phyloP scores from a whole-genome alignment of 2,329 filamentous ascomycete genomes.

The Falciphora oryzae region DNA sequence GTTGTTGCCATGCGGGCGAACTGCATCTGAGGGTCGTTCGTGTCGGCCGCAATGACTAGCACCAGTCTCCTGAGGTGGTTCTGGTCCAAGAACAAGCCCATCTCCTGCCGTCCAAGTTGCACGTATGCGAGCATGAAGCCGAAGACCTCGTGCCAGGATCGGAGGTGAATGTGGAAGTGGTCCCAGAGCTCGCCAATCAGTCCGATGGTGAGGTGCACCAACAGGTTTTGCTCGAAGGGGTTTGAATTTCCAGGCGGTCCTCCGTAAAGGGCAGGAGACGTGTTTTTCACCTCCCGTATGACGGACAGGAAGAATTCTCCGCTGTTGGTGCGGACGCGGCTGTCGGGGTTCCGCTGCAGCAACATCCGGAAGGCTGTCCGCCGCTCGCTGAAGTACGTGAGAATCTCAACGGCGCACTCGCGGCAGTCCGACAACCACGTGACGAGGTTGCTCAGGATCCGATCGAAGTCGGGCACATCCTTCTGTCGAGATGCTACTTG shows the following conservation, averaged over 20 bases:
- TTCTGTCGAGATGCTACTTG: conserved; percentile 69
- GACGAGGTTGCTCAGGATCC: conserved; percentile 36
- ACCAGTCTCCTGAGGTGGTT: conserved; percentile 55
- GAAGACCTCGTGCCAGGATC: conserved; percentile 75
- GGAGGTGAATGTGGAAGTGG: conserved; percentile 53
- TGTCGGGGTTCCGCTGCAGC: conserved; percentile 55
- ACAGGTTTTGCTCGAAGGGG: conserved; percentile 18
- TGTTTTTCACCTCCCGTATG: conserved; percentile 45
- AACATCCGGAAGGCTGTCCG: conserved; percentile 57
- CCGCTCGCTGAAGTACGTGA: conserved; percentile 54
- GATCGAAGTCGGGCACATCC: conserved; percentile 57
- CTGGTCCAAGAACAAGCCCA: conserved; percentile 51
- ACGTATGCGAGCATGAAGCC: conserved; percentile 63
- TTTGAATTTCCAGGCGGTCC: conserved; percentile 12
- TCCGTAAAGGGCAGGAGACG: conserved; percentile 43
- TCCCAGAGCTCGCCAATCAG: conserved; percentile 44
- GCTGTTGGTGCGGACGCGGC: conserved; percentile 46
- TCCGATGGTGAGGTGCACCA: conserved; percentile 36
- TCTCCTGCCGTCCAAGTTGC: conserved; percentile 53
- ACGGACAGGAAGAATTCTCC: conserved; percentile 46
- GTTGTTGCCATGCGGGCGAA: conserved; percentile 49
- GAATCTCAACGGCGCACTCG: conserved; percentile 51
- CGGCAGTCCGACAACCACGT: conserved; percentile 44
- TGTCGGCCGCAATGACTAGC: conserved; percentile 56
- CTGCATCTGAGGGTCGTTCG: conserved; percentile 41